Evolutionary conservation across 163 green algal genomes (phyloP).

Genomic region (Scenedesmus sp.): DNA sequence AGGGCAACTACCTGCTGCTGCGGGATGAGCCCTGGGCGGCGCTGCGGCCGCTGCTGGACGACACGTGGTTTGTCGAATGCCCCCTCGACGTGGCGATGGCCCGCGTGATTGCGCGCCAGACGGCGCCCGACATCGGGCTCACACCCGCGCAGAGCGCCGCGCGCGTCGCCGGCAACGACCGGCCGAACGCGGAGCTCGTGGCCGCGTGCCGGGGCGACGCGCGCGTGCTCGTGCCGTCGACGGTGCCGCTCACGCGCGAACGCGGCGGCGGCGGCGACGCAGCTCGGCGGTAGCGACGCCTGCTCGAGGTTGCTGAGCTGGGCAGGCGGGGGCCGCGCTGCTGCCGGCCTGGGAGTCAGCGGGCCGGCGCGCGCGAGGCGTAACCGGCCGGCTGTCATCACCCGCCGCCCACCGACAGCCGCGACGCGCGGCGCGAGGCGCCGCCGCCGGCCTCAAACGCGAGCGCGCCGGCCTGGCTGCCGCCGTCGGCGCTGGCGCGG

Average conservation of each 20-base stretch:
- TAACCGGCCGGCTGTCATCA: too few species aligned
- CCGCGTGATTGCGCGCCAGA: conserved; percentile 70
- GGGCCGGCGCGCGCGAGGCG: too few species aligned
- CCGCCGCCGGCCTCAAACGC: too few species aligned
- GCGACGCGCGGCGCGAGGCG: too few species aligned
- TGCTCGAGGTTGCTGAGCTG: not conserved
- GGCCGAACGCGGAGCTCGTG: conserved; percentile 76
- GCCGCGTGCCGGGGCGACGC: conserved; percentile 33
- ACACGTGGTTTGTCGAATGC: conserved; percentile 74
- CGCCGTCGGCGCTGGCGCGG: too few species aligned
- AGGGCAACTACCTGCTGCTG: conserved; percentile 66
- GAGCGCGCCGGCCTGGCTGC: too few species aligned
- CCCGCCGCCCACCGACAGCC: too few species aligned
- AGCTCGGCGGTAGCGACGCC: too few species aligned
- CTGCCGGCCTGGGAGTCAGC: not conserved
- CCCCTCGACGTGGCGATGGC: conserved; percentile 72
- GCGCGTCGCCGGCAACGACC: conserved; percentile 78
- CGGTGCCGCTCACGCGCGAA: conserved; percentile 13
- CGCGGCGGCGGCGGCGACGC: not conserved
- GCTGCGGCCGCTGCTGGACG: conserved; percentile 49
- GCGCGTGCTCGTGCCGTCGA: conserved; percentile 56
- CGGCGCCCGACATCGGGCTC: conserved; percentile 61
- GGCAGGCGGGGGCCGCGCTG: not conserved
- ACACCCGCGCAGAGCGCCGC: conserved; percentile 48
- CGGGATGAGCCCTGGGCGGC: conserved; percentile 66